Evolutionary conservation across 306 rosid species (phyloP).

Genomic region (Sphenostylis stenocarpa): DNA sequence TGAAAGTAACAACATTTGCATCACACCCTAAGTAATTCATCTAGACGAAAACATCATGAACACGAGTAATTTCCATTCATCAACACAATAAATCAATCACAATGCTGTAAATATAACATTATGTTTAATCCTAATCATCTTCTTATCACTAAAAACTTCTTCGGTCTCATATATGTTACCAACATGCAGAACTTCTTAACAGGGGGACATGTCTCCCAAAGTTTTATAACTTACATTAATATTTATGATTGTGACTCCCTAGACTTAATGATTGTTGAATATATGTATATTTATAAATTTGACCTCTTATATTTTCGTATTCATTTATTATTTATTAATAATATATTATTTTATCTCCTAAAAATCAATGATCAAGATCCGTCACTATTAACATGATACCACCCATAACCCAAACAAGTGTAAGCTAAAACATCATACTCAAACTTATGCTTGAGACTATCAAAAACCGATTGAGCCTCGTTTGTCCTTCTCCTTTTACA

Average conservation of each 20-base stretch:
- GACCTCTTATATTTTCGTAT: too few species aligned
- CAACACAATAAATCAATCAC: conserved; percentile 84
- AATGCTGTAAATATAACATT: conserved; percentile 81
- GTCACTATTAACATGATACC: conserved; percentile 90
- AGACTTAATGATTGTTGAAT: too few species aligned
- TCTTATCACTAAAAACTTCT: conserved; percentile 78
- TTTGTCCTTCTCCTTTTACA: conserved; percentile 77
- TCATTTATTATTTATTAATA: too few species aligned
- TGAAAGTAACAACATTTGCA: conserved; percentile 77
- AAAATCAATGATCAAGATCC: too few species aligned
- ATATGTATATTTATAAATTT: too few species aligned
- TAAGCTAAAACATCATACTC: conserved; percentile 77
- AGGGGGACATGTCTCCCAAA: too few species aligned
- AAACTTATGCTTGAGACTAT: conserved; percentile 58
- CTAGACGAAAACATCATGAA: conserved; percentile 89
- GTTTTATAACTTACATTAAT: too few species aligned
- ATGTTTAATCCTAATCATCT: conserved; percentile 65
- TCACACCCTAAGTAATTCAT: conserved; percentile 69
- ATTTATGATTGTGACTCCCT: too few species aligned
- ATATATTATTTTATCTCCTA: too few species aligned
- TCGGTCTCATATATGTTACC: conserved; percentile 72
- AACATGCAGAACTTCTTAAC: too few species aligned
- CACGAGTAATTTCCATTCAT: conserved; percentile 74
- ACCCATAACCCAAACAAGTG: conserved; percentile 78
- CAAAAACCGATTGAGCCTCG: conserved; percentile 87